Base-by-base conservation (phyloP, 2,329 filamentous ascomycete genomes). In the Aspergillus carbonarius region DNA sequence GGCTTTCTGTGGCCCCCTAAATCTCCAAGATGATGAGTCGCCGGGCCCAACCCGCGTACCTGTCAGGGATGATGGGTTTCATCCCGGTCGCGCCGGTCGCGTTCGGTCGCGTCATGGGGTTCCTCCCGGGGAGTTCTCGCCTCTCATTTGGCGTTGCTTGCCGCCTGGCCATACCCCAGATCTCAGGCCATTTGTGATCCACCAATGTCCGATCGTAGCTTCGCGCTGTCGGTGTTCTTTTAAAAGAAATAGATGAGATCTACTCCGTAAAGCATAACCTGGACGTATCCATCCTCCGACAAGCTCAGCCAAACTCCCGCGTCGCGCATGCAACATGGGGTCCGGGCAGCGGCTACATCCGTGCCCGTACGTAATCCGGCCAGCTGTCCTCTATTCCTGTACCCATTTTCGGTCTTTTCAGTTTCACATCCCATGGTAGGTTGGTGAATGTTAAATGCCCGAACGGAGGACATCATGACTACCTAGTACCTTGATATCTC, bases 41-140 rank as follows among this genome's bases (percentile, higher is more conserved):
- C 37, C 37, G 37, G 37, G 37, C 5, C 18, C 18, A 40, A 17
- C 18, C 37, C 37, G 37, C 18, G 37, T 40, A 40, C 37, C 37
- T 40, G 37, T 40, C 37, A 40, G 37, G 37, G 37, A 40, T 30
- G 4, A 50, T 10, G 32, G 30, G 30, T 50, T 50, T 54, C 51
- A 44, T 40, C 37, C 49, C 34, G 44, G 44, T 48, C 44, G 44
- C 44, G 44, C 39, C 39, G 39, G 39, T 42, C 39, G 39, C 39
- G 39, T 48, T 47, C 37, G 51, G 51, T 54, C 51, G 51, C 51
- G 51, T 54, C 51, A 54, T 54, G 51, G 51, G 51, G 51, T 54
- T 42, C 10, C 9, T 23, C 37, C 18, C 15, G 15, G 27, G 23
- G 37, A n/a, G 37, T 54, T 39, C 37, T 44, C 37, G 37, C 39